These are phyloP conservation scores for Yamadazyma sp. DNA, from an alignment of 1,139 yeast genomes.

Conservation along the genomic window DNA sequence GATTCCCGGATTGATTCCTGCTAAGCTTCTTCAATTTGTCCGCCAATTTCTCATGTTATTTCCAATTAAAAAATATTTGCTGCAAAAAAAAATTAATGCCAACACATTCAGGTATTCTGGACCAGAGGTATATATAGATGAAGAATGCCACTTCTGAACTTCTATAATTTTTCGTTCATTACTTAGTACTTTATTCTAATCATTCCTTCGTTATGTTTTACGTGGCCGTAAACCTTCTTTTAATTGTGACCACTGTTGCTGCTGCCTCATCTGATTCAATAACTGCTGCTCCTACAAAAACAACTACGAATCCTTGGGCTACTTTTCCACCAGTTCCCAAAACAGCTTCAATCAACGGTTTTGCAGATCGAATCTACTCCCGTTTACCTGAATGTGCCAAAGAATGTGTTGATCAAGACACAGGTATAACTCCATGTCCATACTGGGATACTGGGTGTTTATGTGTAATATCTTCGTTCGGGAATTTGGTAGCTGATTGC, in stretches of 20 bases:
- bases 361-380: conserved; percentile 38
- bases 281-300: conserved; percentile 8
- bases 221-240: background rate
- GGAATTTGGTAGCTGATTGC: conserved; percentile 29
- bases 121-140: too few species aligned
- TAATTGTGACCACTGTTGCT: conserved; percentile 21
- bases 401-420: conserved; percentile 23
- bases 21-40: too few species aligned
- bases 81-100: background rate
- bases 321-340: conserved; percentile 39
- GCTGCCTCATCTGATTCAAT: conserved; percentile 22
- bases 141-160: too few species aligned
- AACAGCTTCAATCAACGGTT: conserved; percentile 43
- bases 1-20: too few species aligned
- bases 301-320: conserved; percentile 24
- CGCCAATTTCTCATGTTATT: too few species aligned
- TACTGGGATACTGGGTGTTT: conserved; percentile 43
- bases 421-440: conserved; percentile 37
- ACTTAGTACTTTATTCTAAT: too few species aligned
- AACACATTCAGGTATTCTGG: too few species aligned
- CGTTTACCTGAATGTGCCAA: conserved; percentile 31
- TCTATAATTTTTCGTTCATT: too few species aligned
- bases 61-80: background rate
- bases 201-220: conserved; percentile 1
- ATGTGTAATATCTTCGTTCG: conserved; percentile 34